Base-by-base conservation (phyloP, 345 rosid species). In the Populus simonii region DNA sequence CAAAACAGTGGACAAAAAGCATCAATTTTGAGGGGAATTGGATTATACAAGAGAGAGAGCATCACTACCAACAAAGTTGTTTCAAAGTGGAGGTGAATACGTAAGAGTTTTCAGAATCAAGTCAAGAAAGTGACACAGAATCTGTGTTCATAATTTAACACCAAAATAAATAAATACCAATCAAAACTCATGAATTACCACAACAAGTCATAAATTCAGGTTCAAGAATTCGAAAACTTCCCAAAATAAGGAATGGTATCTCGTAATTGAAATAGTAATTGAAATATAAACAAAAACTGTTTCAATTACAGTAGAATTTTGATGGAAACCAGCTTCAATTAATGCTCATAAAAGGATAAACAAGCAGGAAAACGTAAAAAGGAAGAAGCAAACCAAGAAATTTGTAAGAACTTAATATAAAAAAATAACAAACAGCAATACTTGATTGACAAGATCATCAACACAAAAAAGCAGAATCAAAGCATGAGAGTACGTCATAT, bases 1-100 rank as follows among this genome's bases (percentile, higher is more conserved):
- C 88, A 51, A 86, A 80, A 75, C 74, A 84, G 84, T 73, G 84
- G 89, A 85, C 89, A 90, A 68, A 67, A 84, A 79, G 84, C 84
- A 85, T 83, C 87, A 85, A 80, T 87, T 86, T 85, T 71, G 63
- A 68, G 73, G 81, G 31, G 71, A 79, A 83, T 70, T 73, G 47
- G 55, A 70, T 45, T 38, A 70, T 12, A 41, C 71, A 83, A 69
- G 67, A 6, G 35, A 33, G 39, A 33, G 39, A 84, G 78, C 83
- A 89, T 83, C 82, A 81, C 83, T 85, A 74, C 81, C 86, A 78
- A 86, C 73, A 70, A 83, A 80, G 76, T 74, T 84, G 84, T 67
- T 86, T 63, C 76, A 73, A 73, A 69, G 31, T 76, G 68, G 76
- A 45, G 59, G 35, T 36, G 69, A 70, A 63, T 39, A 49, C 23